Base-by-base conservation (phyloP, 768 basidiomycete genomes). In the Kockovaella imperatae region DNA sequence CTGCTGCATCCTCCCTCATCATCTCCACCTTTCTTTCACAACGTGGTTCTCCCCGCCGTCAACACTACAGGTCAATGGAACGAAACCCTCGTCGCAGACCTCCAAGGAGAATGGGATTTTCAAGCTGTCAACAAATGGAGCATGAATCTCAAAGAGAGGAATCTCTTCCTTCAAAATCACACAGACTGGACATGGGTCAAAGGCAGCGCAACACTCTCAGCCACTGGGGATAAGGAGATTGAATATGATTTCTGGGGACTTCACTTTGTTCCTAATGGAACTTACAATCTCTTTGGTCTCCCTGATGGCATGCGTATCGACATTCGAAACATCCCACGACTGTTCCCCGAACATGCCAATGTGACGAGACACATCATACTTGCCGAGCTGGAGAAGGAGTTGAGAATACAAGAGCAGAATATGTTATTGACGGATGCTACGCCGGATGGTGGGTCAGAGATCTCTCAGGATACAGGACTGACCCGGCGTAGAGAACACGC, bases 161-260 rank as follows among this genome's bases (percentile, higher is more conserved):
- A 11, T 49, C 5, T 31, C 43, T 18, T 30, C 35, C 8, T 32
- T 10, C 10, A 10, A n/a, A 32, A 32, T 24, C n/a, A 7, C 29
- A 49, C 4, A 13, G 66, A 64, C 8, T 68, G 64, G 62, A 42
- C 50, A 7, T 70, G 69, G 69, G 46, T 68, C 11, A 58, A 53
- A 50, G 62, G 57, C 28, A 45, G 42, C 18, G 25, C 47, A 3
- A 57, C 54, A 7, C 42, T 67, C 17, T 45, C 54, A 4, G 34
- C 61, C 2, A 14, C 46, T 15, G 42, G 30, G 7, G 42, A 24
- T 11, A 14, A 52, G 14, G 44, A 45, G 11, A 49, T 67, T 18
- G 58, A 54, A 4, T 71, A 71, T 39, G 50, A 58, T 26, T 59
- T 71, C 34, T 56, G 52, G 29, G 69, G 69, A 5, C 42, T 71